These are phyloP conservation scores for Colletotrichum noveboracense DNA, from an alignment of 2,329 filamentous ascomycete species.

Conservation along the genomic window DNA sequence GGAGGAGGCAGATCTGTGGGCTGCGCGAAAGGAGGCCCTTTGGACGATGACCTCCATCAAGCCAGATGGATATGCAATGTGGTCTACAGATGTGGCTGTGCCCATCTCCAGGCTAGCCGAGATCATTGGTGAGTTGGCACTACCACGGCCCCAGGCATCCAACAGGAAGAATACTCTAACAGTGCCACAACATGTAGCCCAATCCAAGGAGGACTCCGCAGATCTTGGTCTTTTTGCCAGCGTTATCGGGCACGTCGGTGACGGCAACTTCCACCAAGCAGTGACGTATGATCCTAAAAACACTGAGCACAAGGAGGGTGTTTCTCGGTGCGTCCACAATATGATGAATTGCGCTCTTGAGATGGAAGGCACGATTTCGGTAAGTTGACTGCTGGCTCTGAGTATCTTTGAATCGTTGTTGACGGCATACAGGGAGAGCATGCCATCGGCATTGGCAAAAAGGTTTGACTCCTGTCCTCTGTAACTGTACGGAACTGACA, in stretches of 20 bases:
- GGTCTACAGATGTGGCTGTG: conserved; percentile 84
- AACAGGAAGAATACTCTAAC: neutral
- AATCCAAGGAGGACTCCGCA: conserved; percentile 69
- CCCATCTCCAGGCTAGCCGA: conserved; percentile 74
- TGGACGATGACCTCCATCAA: conserved; percentile 75
- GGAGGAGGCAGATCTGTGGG: conserved; percentile 75
- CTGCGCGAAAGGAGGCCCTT: conserved; percentile 75
- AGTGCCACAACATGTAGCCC: conserved; percentile 40
- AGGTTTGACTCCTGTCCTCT: conserved; percentile 59
- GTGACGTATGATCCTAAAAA: conserved; percentile 47
- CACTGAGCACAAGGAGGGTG: conserved; percentile 53
- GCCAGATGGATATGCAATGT: conserved; percentile 65
- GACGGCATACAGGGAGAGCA: conserved; percentile 59
- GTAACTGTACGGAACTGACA: neutral
- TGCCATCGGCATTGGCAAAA: conserved; percentile 73
- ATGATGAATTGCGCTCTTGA: conserved; percentile 75
- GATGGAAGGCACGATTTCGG: conserved; percentile 73
- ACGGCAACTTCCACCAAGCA: conserved; percentile 75
- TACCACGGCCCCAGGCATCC: neutral
- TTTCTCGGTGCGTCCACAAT: conserved; percentile 65
- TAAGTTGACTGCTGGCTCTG: conserved; percentile 45
- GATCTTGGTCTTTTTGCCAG: conserved; percentile 66
- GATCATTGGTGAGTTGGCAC: conserved; percentile 57
- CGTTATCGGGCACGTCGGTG: conserved; percentile 77
- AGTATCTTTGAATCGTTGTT: neutral